Percentiles rank a stretch among this genome's conserved stretches.
Conservation (phyloP, 2,329 filamentous ascomycete species). For the Fusarium pininemorale region DNA sequence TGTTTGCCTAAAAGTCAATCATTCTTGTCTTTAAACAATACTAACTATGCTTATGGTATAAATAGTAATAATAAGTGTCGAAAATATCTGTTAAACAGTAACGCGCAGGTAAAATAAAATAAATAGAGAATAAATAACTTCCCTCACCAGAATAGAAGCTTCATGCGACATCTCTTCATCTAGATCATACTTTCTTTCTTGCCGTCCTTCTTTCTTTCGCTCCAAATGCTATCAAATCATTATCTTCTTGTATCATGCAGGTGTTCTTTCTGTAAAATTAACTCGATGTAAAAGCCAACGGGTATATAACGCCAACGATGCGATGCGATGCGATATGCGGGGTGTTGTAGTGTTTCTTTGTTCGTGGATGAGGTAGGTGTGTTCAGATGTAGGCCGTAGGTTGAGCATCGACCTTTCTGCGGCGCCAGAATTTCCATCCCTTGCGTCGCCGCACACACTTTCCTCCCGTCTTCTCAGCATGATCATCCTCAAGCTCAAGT, state of each 20-base stretch:
- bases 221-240: constrained; percentile 39
- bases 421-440: constrained; percentile 44
- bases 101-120: not conserved
- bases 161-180: constrained; percentile 37
- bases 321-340: constrained; percentile 39
- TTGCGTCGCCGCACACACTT: constrained; percentile 33
- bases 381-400: constrained; percentile 19
- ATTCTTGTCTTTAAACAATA: constrained; percentile 19
- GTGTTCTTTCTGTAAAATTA: constrained; percentile 10
- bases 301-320: constrained; percentile 52
- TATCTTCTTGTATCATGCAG: constrained; percentile 40
- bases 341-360: not conserved
- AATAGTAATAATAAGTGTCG: constrained; percentile 23
- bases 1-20: constrained; percentile 1
- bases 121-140: not conserved
- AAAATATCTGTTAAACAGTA: constrained; percentile 19
- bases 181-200: constrained; percentile 34
- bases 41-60: constrained; percentile 22
- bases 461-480: constrained; percentile 38
- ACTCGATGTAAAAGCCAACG: constrained; percentile 41
- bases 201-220: constrained; percentile 32
- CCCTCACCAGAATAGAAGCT: constrained; percentile 23
- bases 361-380: not conserved
- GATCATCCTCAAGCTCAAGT: constrained; percentile 63
- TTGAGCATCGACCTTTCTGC: constrained; percentile 39